Percentiles rank a stretch among this genome's conserved stretches.
These are phyloP conservation scores for Mortierella sp. DNA, from an alignment of 371 early-diverging fungal species.

Conservation along the genomic window DNA sequence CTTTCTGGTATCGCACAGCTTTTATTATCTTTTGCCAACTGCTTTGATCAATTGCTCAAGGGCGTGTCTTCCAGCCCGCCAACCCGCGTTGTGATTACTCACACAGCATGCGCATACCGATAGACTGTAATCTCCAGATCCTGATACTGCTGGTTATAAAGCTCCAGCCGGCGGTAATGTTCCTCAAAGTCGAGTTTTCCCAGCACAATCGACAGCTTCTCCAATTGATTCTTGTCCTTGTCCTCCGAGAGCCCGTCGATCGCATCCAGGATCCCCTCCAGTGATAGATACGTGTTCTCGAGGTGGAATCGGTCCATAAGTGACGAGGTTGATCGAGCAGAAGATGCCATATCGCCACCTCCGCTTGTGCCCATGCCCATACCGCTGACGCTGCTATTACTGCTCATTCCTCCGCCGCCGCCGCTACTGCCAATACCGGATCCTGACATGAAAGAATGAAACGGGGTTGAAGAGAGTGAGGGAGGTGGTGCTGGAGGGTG, in stretches of 20 bases:
- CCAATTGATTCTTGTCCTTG: slow-evolving; percentile 38
- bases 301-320: slow-evolving; percentile 49
- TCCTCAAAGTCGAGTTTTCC: slow-evolving; percentile 50
- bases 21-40: no score
- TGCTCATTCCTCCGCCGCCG: neutral
- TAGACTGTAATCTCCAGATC: slow-evolving; percentile 49
- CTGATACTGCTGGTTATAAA: slow-evolving; percentile 30
- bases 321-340: slow-evolving; percentile 37
- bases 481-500: slow-evolving; percentile 8
- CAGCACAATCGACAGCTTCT: slow-evolving; percentile 47
- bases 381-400: slow-evolving; percentile 8
- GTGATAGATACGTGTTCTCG: slow-evolving; percentile 45
- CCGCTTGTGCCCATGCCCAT: neutral
- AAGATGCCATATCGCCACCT: slow-evolving; percentile 27
- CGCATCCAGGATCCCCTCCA: slow-evolving; percentile 53
- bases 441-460: slow-evolving; percentile 8
- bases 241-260: slow-evolving; percentile 40
- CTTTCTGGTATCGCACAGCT: no score
- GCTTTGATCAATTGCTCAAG: no score
- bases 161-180: slow-evolving; percentile 38
- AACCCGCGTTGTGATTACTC: no score
- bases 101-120: slow-evolving; percentile 52
- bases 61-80: no score
- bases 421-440: neutral
- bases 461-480: slow-evolving; percentile 2